phyloP scores from a whole-genome alignment of 371 early-diverging fungal genomes.

The Chytridiales sp. region DNA sequence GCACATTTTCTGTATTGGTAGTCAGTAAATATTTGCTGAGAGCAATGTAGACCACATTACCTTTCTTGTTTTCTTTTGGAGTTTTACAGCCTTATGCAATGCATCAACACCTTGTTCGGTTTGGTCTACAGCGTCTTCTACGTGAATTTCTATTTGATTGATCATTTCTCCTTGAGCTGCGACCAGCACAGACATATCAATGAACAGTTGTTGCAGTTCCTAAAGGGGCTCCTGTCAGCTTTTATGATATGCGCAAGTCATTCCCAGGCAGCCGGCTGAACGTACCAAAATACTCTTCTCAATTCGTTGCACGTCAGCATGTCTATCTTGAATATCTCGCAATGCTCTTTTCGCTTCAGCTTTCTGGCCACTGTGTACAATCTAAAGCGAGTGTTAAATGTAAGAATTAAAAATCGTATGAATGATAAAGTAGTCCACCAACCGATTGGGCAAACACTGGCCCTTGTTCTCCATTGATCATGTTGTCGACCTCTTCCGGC shows the following conservation, averaged over 20 bases:
- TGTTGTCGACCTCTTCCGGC: conserved; percentile 76
- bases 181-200: conserved; percentile 87
- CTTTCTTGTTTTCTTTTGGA: conserved; percentile 72
- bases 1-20: conserved; percentile 46
- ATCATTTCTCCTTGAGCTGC: conserved; percentile 75
- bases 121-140: conserved; percentile 61
- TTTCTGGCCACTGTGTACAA: conserved; percentile 70
- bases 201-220: conserved; percentile 86
- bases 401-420: conserved; percentile 2
- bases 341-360: conserved; percentile 80
- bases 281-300: conserved; percentile 77
- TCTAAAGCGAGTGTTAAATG: conserved; percentile 39
- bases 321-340: conserved; percentile 81
- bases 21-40: not conserved
- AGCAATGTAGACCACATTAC: conserved; percentile 40
- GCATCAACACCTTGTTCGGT: conserved; percentile 72
- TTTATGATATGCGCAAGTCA: too few species aligned
- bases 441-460: conserved; percentile 85
- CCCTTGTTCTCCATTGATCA: conserved; percentile 70
- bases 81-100: conserved; percentile 65
- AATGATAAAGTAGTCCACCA: conserved; percentile 14
- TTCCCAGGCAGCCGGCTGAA: conserved; percentile 4
- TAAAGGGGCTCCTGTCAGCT: conserved; percentile 23
- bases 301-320: conserved; percentile 85
- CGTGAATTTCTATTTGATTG: conserved; percentile 69